A percentile compares a stretch with the other conserved stretches of the same genome.
Conservation (phyloP, 306 rosid genomes). For the Vigna mungo region DNA sequence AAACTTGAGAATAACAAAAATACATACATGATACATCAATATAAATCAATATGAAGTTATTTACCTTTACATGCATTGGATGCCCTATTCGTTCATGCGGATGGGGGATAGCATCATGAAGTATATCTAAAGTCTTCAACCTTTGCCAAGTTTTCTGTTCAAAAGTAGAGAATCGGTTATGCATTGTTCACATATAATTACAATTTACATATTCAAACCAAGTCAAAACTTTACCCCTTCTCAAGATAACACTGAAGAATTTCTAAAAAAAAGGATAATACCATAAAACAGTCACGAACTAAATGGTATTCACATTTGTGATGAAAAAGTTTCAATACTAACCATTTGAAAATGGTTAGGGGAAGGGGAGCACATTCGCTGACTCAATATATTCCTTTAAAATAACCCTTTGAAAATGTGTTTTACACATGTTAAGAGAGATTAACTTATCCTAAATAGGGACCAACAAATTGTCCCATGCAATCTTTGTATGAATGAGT, state of each 20-base stretch:
- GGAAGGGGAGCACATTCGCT: neutral
- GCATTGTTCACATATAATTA: constrained; percentile 7
- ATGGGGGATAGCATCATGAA: constrained; percentile 76
- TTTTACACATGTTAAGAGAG: constrained; percentile 3
- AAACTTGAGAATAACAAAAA: constrained; percentile 6
- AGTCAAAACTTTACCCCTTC: constrained; percentile 27
- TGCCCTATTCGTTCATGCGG: constrained; percentile 71
- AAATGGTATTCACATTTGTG: neutral
- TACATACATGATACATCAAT: constrained; percentile 10
- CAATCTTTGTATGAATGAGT: constrained; percentile 1
- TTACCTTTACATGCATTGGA: constrained; percentile 86
- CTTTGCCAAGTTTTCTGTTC: constrained; percentile 80
- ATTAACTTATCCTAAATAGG: constrained; percentile 20
- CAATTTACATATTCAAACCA: neutral
- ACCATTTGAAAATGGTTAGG: neutral
- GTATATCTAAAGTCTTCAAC: constrained; percentile 66
- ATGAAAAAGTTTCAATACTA: neutral
- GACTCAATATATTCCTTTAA: constrained; percentile 7
- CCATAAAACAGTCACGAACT: neutral
- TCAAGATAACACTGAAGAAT: neutral
- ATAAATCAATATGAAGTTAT: constrained; percentile 20
- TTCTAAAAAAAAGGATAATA: constrained; percentile 4
- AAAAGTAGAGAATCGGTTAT: constrained; percentile 42
- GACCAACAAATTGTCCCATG: neutral
- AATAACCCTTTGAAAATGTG: constrained; percentile 14